Evolutionary conservation across 192 early-diverging fungal species (phyloP).

Genomic region (Polychytrium aggregatum): DNA sequence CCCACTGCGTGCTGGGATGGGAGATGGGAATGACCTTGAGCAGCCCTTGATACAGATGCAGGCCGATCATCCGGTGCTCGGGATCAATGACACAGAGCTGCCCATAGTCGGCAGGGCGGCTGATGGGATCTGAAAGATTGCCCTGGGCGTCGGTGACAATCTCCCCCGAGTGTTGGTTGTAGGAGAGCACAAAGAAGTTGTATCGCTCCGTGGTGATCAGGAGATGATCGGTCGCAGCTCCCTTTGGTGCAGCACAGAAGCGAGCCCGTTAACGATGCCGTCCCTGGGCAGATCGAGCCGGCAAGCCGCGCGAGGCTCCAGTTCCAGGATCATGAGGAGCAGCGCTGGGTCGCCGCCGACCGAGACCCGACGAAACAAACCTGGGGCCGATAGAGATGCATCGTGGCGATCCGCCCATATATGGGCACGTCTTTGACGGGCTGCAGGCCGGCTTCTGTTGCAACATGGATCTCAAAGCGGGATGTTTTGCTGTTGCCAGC

Average conservation of each 20-base stretch:
- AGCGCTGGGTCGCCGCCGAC: no score
- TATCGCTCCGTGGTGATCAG: slow-evolving; percentile 56
- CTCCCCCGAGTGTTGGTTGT: slow-evolving; percentile 29
- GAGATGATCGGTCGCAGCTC: slow-evolving; percentile 43
- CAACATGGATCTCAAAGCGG: slow-evolving; percentile 17
- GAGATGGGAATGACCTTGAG: slow-evolving; percentile 45
- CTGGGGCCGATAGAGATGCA: slow-evolving; percentile 36
- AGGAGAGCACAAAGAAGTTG: slow-evolving; percentile 62
- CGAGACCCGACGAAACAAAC: slow-evolving; percentile 12
- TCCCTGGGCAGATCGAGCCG: no score
- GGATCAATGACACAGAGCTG: slow-evolving; percentile 50
- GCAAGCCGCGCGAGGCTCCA: no score
- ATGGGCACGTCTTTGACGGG: slow-evolving; percentile 46
- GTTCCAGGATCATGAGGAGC: no score
- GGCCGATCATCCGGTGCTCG: slow-evolving; percentile 31
- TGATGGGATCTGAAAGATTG: slow-evolving; percentile 43
- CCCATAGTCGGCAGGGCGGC: slow-evolving; percentile 36
- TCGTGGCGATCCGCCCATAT: slow-evolving; percentile 53
- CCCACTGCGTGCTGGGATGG: slow-evolving; percentile 9
- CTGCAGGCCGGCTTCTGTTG: slow-evolving; percentile 23
- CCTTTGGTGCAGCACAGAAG: no score
- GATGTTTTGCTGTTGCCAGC: slow-evolving; percentile 27
- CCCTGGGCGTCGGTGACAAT: slow-evolving; percentile 59
- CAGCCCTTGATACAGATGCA: slow-evolving; percentile 57
- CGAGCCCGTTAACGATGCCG: no score